These are phyloP conservation scores for Xylariaceae sp. DNA, from an alignment of 2,329 filamentous ascomycete genomes.

Conservation along the genomic window DNA sequence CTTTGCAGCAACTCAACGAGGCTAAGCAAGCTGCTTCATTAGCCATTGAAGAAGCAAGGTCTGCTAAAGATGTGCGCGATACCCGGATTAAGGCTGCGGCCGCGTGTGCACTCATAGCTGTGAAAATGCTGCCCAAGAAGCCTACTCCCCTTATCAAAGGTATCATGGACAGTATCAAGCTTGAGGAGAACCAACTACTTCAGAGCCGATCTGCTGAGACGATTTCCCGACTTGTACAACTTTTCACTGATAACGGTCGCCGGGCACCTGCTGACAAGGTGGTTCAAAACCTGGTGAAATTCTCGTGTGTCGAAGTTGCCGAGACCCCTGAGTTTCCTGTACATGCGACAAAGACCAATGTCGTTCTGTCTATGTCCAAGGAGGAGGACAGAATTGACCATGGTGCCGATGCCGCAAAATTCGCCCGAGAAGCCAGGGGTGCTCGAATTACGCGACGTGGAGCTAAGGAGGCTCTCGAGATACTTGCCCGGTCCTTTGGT, in stretches of 20 bases:
- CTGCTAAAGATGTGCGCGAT: slow-evolving; percentile 76
- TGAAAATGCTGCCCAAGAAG: slow-evolving; percentile 85
- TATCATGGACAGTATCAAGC: slow-evolving; percentile 97
- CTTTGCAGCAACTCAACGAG: slow-evolving; percentile 71
- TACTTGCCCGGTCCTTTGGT: slow-evolving; percentile 76
- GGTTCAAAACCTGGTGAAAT: slow-evolving; percentile 91
- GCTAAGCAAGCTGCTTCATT: slow-evolving; percentile 63
- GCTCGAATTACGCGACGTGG: slow-evolving; percentile 87
- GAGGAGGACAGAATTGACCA: slow-evolving; percentile 95
- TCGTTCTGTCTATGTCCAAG: slow-evolving; percentile 89
- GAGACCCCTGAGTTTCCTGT: slow-evolving; percentile 93
- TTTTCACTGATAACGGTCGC: slow-evolving; percentile 76
- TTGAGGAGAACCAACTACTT: slow-evolving; percentile 83
- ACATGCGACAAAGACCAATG: slow-evolving; percentile 70
- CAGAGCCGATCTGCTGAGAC: slow-evolving; percentile 82
- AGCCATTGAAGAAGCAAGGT: slow-evolving; percentile 74
- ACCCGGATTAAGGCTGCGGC: slow-evolving; percentile 80
- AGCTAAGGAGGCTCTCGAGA: slow-evolving; percentile 89
- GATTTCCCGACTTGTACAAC: slow-evolving; percentile 76
- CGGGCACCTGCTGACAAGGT: slow-evolving; percentile 90
- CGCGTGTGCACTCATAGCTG: slow-evolving; percentile 81
- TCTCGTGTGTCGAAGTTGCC: slow-evolving; percentile 94
- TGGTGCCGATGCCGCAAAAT: slow-evolving; percentile 74
- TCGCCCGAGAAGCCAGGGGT: slow-evolving; percentile 80
- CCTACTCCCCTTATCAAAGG: slow-evolving; percentile 88